A percentile compares a stretch with the other conserved stretches of the same genome.
phyloP scores from a whole-genome alignment of 1,284 basidiomycete genomes.

The Laetiporus sulphureus region DNA sequence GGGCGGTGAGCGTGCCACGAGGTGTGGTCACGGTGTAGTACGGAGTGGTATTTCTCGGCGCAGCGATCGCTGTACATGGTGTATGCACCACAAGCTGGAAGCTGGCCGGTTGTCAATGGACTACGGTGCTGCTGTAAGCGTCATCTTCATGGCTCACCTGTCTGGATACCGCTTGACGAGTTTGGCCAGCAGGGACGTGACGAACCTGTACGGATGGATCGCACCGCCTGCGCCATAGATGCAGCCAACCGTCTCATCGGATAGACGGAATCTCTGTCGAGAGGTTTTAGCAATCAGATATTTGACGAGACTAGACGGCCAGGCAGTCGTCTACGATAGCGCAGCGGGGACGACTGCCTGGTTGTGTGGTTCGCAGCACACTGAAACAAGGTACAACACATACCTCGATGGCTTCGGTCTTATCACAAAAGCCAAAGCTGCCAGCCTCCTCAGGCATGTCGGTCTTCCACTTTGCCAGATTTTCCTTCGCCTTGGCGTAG shows the following conservation, averaged over 20 bases:
- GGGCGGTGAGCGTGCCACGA: constrained; percentile 44
- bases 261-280: constrained; percentile 31
- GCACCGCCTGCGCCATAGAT: constrained; percentile 35
- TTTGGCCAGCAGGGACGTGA: constrained; percentile 35
- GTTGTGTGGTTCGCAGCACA: no score
- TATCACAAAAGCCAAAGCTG: constrained; percentile 25
- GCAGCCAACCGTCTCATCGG: constrained; percentile 31
- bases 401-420: constrained; percentile 31
- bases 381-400: no score
- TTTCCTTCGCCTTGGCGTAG: constrained; percentile 29
- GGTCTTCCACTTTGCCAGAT: constrained; percentile 28
- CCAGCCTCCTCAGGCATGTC: constrained; percentile 34
- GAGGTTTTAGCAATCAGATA: neutral
- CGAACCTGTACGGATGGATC: constrained; percentile 39
- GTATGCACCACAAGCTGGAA: no score
- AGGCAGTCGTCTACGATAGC: no score
- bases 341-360: no score
- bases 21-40: constrained; percentile 42
- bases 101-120: no score
- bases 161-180: constrained; percentile 29
- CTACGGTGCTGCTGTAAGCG: neutral
- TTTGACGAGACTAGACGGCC: no score
- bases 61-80: constrained; percentile 32
- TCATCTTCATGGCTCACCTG: constrained; percentile 21
- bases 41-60: constrained; percentile 18